Base-by-base conservation (phyloP, 176 grass and related monocot genomes). In the Raddia guianensis region DNA sequence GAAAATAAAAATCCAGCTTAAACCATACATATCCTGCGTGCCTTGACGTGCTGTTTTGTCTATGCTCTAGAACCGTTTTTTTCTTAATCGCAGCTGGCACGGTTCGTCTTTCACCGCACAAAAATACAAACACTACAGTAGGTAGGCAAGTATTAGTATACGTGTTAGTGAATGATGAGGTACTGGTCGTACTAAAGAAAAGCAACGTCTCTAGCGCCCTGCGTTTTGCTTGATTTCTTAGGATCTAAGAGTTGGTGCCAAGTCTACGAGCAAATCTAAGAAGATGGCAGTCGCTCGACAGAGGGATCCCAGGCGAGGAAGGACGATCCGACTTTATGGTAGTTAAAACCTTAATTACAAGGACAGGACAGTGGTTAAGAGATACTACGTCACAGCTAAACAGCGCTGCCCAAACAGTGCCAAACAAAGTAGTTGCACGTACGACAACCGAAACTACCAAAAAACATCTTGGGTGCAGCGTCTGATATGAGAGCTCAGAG, bases 171-270 rank as follows among this genome's bases (percentile, higher is more conserved):
- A 57, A 60, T 42, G 51, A 14, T 72, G 32, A 21, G 4, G 5
- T 9, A 70, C 62, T 33, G 27, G n/a, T 61, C 19, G 45, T 40
- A n/a, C 37, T 42, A 74, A 61, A 33, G 37, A 74, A 47, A 27
- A 7, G 14, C 7, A 6, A 45, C 7, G 52, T 37, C n/a, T 18
- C 19, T 9, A 49, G 11, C 6, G 12, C 63, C 16, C 63, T 52
- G 48, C 21, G 16, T 9, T 51, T 63, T 45, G 75, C 15, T 34
- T 51, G 52, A 43, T 79, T 59, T 85, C 82, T 7, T 85, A 58
- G 72, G 49, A 72, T 76, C 77, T 49, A 85, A 84, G 72, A 50
- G 77, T 85, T 77, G 87, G 77, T 58, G 77, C 37, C n/a, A n/a
- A 13, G 87, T 76, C 82, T 19, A 72, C 8, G 27, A 77, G 49